Evolutionary conservation across 768 basidiomycete species (phyloP).

Genomic region (Daedalea quercina): DNA sequence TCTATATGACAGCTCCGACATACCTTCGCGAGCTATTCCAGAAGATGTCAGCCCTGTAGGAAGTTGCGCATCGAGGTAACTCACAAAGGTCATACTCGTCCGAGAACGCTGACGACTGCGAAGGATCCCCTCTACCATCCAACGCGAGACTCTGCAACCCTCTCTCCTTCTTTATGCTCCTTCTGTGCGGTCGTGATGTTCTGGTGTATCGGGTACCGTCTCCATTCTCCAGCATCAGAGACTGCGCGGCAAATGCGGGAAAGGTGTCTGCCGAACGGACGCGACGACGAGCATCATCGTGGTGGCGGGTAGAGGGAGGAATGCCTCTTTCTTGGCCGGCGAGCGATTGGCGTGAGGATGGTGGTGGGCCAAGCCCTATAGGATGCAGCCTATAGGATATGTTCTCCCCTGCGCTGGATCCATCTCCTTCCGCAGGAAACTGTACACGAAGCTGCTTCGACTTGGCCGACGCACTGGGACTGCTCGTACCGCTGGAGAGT

Average conservation of each 20-base stretch:
- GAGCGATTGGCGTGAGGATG: constrained; percentile 11
- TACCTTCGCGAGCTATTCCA: constrained; percentile 67
- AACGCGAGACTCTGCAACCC: neutral
- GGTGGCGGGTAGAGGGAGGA: constrained; percentile 4
- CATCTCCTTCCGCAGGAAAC: constrained; percentile 21
- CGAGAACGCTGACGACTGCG: constrained; percentile 38
- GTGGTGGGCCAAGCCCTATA: constrained; percentile 23
- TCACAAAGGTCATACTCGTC: constrained; percentile 76
- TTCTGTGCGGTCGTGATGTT: constrained; percentile 7
- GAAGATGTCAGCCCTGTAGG: constrained; percentile 3
- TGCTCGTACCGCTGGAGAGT: constrained; percentile 6
- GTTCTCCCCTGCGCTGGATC: neutral
- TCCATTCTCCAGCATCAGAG: neutral
- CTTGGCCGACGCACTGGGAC: constrained; percentile 5
- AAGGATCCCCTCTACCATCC: constrained; percentile 3
- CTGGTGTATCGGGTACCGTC: constrained; percentile 7
- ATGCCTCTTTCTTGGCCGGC: constrained; percentile 3
- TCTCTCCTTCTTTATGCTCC: constrained; percentile 9
- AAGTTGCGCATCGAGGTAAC: constrained; percentile 21
- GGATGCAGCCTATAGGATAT: constrained; percentile 3
- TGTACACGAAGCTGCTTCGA: constrained; percentile 24
- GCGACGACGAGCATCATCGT: constrained; percentile 21
- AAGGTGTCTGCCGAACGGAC: constrained; percentile 23
- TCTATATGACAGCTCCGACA: constrained; percentile 14
- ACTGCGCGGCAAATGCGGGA: neutral